Evolutionary conservation across 345 rosid species (phyloP).

Genomic region (Arabidopsis suecica): DNA sequence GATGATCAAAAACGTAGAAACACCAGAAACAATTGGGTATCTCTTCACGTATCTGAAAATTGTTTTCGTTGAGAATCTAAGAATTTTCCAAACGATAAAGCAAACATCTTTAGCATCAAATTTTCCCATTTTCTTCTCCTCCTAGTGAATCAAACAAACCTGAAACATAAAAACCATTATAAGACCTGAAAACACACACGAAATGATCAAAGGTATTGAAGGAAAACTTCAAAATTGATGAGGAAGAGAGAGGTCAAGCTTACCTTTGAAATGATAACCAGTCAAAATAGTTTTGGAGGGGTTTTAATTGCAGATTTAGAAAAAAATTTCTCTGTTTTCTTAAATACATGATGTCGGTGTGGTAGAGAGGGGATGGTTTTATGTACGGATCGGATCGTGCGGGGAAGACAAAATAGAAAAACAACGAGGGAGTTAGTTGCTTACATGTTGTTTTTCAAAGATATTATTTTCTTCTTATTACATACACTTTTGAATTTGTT

Average conservation of each 20-base stretch:
- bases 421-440: constrained; percentile 40
- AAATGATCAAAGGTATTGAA: neutral
- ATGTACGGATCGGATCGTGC: constrained; percentile 45
- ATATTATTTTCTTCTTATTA: neutral
- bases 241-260: constrained; percentile 44
- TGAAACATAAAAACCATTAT: constrained; percentile 15
- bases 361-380: constrained; percentile 20
- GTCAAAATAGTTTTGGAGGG: constrained; percentile 33
- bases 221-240: neutral
- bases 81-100: constrained; percentile 49
- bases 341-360: constrained; percentile 20
- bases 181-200: neutral
- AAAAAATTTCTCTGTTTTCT: neutral
- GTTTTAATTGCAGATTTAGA: constrained; percentile 30
- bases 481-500: constrained; percentile 2
- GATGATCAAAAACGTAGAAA: constrained; percentile 43
- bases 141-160: constrained; percentile 6
- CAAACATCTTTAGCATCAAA: constrained; percentile 55
- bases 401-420: constrained; percentile 34
- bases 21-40: constrained; percentile 57
- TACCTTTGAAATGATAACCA: constrained; percentile 45
- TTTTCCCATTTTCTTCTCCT: constrained; percentile 48
- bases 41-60: constrained; percentile 44
- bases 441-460: constrained; percentile 32
- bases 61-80: constrained; percentile 47